phyloP scores from a whole-genome alignment of 2,329 filamentous ascomycete species.

The Botryotinia globosa region DNA sequence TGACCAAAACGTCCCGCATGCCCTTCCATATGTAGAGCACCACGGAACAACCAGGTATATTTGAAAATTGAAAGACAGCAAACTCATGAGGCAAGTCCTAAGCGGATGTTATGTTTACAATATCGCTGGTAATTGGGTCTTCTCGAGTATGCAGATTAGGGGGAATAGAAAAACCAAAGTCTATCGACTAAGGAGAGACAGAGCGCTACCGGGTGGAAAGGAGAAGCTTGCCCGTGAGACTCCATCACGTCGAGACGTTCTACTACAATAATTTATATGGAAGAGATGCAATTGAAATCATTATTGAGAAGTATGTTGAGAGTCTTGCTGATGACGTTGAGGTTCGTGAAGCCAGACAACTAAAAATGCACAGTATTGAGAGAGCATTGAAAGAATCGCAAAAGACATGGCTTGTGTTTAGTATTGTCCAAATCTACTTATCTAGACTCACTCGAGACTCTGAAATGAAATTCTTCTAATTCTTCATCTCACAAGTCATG shows the following conservation, averaged over 20 bases:
- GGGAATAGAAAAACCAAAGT: neutral
- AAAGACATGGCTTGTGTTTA: neutral
- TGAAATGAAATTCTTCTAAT: neutral
- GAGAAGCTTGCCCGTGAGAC: neutral
- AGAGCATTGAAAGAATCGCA: neutral
- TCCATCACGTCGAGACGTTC: neutral
- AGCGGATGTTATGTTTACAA: accelerated
- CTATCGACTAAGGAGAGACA: neutral
- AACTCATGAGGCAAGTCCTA: neutral
- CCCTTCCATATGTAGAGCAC: too few relatives aligned
- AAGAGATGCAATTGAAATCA: neutral
- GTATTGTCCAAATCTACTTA: neutral
- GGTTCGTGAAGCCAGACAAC: too few relatives aligned
- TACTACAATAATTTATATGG: accelerated
- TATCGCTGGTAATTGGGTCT: neutral
- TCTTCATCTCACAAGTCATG: slow-evolving; percentile 7
- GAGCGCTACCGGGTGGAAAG: neutral
- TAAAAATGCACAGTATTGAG: neutral
- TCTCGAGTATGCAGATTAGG: neutral
- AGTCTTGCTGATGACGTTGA: neutral
- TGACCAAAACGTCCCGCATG: neutral
- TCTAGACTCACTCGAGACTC: neutral
- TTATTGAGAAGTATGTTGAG: neutral
- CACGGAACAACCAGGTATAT: too few relatives aligned
- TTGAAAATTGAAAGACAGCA: neutral